Percentiles rank a stretch among this genome's conserved stretches.
Conservation (phyloP, 2,329 filamentous ascomycete genomes). For the Ceratocystis papillata region DNA sequence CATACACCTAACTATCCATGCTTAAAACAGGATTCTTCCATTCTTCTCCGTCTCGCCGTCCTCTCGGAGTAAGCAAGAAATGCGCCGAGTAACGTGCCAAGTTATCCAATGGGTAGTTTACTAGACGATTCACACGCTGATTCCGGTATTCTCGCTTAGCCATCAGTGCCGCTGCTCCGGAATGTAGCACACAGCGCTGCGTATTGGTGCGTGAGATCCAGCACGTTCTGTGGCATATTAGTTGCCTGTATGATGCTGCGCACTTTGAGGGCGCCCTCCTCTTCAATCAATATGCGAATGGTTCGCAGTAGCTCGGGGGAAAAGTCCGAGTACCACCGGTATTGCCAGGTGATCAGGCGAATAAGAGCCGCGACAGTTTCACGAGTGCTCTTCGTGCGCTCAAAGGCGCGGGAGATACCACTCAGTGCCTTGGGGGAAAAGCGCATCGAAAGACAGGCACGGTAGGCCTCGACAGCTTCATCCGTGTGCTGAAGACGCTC, state of each 20-base stretch:
- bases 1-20: background rate
- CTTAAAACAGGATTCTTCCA: background rate
- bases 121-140: background rate
- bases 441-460: constrained; percentile 71
- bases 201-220: constrained; percentile 93
- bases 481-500: constrained; percentile 85
- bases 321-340: constrained; percentile 99
- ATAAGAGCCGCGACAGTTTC: constrained; percentile 80
- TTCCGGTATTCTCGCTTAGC: constrained; percentile 37
- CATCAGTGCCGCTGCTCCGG: constrained; percentile 84
- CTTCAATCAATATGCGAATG: constrained; percentile 86
- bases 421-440: constrained; percentile 90
- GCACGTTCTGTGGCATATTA: constrained; percentile 79
- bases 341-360: constrained; percentile 91
- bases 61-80: background rate
- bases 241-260: constrained; percentile 95
- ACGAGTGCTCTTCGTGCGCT: constrained; percentile 65
- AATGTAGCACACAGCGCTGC: constrained; percentile 90
- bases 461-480: constrained; percentile 87
- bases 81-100: background rate
- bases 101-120: background rate
- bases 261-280: constrained; percentile 94
- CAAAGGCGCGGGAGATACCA: constrained; percentile 70
- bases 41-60: background rate
- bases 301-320: constrained; percentile 80